Conservation (phyloP, 1,139 yeast genomes). For the Hyphopichia pseudoburtonii region DNA sequence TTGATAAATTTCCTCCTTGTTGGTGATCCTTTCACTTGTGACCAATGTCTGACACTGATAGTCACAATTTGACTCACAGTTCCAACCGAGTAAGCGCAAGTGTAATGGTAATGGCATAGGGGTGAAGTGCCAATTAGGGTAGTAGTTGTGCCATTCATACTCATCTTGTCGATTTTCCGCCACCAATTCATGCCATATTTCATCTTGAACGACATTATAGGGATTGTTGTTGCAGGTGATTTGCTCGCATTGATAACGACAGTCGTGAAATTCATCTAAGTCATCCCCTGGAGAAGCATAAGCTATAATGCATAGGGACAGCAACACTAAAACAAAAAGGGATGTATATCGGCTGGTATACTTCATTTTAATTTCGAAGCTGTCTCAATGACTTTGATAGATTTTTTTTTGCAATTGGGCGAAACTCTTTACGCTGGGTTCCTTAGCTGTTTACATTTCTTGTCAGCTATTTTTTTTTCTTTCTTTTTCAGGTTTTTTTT, state of each 20-base stretch:
- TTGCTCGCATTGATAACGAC: constrained; percentile 60
- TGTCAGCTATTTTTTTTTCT: too few relatives aligned
- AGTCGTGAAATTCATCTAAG: constrained; percentile 64
- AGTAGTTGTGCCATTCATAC: constrained; percentile 27
- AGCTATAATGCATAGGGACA: not conserved
- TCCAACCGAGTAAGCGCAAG: constrained; percentile 65
- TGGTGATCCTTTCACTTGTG: constrained; percentile 51
- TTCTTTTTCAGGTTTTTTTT: too few relatives aligned
- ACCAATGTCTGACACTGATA: constrained; percentile 83
- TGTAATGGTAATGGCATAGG: constrained; percentile 40
- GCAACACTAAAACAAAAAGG: not conserved
- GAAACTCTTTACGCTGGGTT: too few relatives aligned
- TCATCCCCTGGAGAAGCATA: constrained; percentile 82
- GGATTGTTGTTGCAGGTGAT: constrained; percentile 36
- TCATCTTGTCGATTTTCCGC: constrained; percentile 9
- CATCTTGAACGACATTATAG: constrained; percentile 31
- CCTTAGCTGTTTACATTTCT: too few relatives aligned
- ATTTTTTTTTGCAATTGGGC: too few relatives aligned
- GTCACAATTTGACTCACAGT: constrained; percentile 82
- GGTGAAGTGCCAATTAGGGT: constrained; percentile 35
- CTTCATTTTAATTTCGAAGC: too few relatives aligned
- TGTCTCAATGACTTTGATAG: too few relatives aligned
- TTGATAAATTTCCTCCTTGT: constrained; percentile 59
- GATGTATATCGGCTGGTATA: too few relatives aligned
- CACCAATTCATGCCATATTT: constrained; percentile 8